Evolutionary conservation across 2,329 filamentous ascomycete genomes (phyloP).

Genomic region (Fusarium hainanense): DNA sequence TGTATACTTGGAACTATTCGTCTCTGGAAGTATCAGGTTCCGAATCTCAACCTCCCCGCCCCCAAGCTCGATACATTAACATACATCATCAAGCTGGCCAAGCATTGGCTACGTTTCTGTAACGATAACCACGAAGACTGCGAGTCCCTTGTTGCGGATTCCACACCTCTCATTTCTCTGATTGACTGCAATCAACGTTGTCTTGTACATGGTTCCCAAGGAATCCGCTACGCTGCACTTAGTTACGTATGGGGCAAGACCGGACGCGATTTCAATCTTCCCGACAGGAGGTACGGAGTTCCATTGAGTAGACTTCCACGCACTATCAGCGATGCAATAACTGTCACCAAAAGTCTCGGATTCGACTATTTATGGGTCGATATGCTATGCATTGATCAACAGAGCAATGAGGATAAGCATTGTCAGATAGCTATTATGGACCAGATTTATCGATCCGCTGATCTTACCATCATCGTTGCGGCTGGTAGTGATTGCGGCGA

Average conservation of each 20-base stretch:
- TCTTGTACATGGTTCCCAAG: neutral
- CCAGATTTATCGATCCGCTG: neutral
- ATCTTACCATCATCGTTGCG: neutral
- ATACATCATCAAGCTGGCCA: neutral
- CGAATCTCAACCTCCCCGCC: neutral
- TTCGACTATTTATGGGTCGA: neutral
- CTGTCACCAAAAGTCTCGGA: neutral
- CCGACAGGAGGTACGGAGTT: neutral
- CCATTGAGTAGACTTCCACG: neutral
- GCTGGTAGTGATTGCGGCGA: neutral
- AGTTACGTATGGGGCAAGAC: neutral
- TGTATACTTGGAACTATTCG: neutral
- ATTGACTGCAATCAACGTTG: neutral
- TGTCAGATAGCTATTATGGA: neutral
- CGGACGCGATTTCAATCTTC: neutral
- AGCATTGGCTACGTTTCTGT: neutral
- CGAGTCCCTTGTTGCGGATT: neutral
- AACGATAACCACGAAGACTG: neutral
- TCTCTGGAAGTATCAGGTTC: neutral
- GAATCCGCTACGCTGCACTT: neutral
- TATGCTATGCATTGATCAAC: neutral
- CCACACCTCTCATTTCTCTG: neutral
- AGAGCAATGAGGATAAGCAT: neutral
- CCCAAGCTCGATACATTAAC: neutral
- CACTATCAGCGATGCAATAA: neutral